These are phyloP conservation scores for Fusarium tupiense DNA, from an alignment of 2,329 filamentous ascomycete species.

Conservation along the genomic window DNA sequence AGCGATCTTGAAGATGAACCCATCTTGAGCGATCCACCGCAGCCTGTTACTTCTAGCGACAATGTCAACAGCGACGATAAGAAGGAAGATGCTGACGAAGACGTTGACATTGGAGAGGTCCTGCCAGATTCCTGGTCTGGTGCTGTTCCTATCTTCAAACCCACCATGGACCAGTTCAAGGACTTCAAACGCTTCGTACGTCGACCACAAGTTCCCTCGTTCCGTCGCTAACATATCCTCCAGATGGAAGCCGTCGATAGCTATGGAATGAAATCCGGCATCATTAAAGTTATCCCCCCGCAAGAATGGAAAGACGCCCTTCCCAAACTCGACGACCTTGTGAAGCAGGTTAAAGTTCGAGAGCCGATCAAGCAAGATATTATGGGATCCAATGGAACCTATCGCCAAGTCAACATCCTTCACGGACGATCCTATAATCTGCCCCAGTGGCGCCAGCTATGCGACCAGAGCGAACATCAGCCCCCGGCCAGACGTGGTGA, in stretches of 20 bases:
- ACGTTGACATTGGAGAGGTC: constrained; percentile 82
- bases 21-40: constrained; percentile 49
- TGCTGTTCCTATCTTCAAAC: constrained; percentile 92
- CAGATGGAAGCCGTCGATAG: constrained; percentile 85
- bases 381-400: constrained; percentile 92
- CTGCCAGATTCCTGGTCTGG: constrained; percentile 91
- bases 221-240: constrained; percentile 41
- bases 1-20: constrained; percentile 71
- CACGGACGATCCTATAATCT: constrained; percentile 96
- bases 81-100: constrained; percentile 57
- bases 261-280: constrained; percentile 97
- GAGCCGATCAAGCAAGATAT: constrained; percentile 99
- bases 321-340: constrained; percentile 80
- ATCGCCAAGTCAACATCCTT: constrained; percentile 96
- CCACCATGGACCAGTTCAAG: constrained; percentile 93
- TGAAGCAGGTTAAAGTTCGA: constrained; percentile 92
- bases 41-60: constrained; percentile 35
- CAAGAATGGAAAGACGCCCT: constrained; percentile 90
- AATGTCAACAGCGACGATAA: constrained; percentile 50
- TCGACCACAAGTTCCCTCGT: constrained; percentile 24
- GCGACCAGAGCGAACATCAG: constrained; percentile 94
- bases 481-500: constrained; percentile 91
- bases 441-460: constrained; percentile 93
- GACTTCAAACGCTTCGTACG: constrained; percentile 91
- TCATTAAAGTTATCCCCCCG: constrained; percentile 94